Base-by-base conservation (phyloP, 495 filamentous ascomycete genomes). In the Penicillium roqueforti region DNA sequence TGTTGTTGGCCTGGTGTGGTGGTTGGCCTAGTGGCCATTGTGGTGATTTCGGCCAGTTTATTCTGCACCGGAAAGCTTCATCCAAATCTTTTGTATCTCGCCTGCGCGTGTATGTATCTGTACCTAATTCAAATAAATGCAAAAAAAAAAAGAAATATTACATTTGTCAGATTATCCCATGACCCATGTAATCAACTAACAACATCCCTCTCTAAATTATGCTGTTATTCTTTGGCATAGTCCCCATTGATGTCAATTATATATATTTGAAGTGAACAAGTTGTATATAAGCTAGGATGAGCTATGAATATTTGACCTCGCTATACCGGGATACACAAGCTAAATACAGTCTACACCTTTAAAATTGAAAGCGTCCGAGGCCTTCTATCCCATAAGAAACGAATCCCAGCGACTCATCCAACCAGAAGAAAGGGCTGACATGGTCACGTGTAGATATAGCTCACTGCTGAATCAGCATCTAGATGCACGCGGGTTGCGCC, bases 401-500 rank as follows among this genome's bases (percentile, higher is more conserved):
- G 32, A 16, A n/a, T 16, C 32, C n/a, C 2, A 16, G 14, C 3
- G 9, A 31, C 4, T 34, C 18, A 28, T n/a, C 18, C 22, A 18
- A 34, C 10, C 3, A 1, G 19, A 31, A 28, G 11, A 19, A 28
- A 49, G 46, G 46, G 46, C 22, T 49, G 45, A 36, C 16, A 10
- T 1, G 10, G 20, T 47, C 45, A 47, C 45, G 45, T 47, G 45
- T 0, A 6, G 7, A 4, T 7, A 40, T 50, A 28, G 36, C 20
- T 39, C 20, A 50, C 47, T n/a, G 47, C 34, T 50, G 47, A 50
- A 37, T 54, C 51, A 26, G 31, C 51, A 16, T 26, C 26, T 48
- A 44, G 41, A 16, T 28, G 23, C 8, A 9, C 39, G 57, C 60
- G 57, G 60, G 54, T 55, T 52, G 56, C 62, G 56, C 51, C 51